Evolutionary conservation across 1,284 basidiomycete species (phyloP).

Genomic region (Trichosporon faecale): DNA sequence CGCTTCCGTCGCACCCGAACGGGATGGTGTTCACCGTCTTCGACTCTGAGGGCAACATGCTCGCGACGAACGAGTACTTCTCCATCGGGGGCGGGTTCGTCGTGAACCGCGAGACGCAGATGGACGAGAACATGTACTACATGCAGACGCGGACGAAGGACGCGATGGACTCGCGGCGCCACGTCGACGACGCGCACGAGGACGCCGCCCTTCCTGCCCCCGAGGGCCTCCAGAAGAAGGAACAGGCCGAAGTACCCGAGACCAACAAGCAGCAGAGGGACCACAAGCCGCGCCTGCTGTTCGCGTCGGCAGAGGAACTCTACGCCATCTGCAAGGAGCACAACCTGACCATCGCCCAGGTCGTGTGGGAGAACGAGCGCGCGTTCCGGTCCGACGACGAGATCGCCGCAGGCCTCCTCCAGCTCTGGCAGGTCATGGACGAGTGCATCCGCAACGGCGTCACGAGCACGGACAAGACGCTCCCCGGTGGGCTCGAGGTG

Average conservation of each 20-base stretch:
- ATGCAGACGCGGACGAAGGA: slow-evolving; percentile 82
- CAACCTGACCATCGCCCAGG: slow-evolving; percentile 87
- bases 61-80: slow-evolving; percentile 95
- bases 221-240: not conserved
- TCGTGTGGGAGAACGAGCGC: slow-evolving; percentile 92
- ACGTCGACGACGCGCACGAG: slow-evolving; percentile 58
- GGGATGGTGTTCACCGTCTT: slow-evolving; percentile 91
- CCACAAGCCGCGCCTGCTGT: slow-evolving; percentile 59
- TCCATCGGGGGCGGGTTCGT: slow-evolving; percentile 81
- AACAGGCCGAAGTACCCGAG: not conserved
- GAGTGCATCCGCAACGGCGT: slow-evolving; percentile 86
- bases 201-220: not conserved
- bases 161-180: slow-evolving; percentile 73
- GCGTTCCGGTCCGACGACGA: slow-evolving; percentile 72
- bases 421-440: slow-evolving; percentile 87
- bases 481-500: slow-evolving; percentile 81
- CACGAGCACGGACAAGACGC: slow-evolving; percentile 66
- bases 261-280: not conserved
- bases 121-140: slow-evolving; percentile 96
- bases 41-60: slow-evolving; percentile 70
- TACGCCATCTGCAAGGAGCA: slow-evolving; percentile 31
- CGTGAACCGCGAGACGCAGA: slow-evolving; percentile 59
- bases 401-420: slow-evolving; percentile 66
- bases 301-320: slow-evolving; percentile 33
- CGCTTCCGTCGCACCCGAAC: slow-evolving; percentile 60